phyloP scores from a whole-genome alignment of 495 filamentous ascomycete genomes.

The Penicillium macrosclerotiorum region DNA sequence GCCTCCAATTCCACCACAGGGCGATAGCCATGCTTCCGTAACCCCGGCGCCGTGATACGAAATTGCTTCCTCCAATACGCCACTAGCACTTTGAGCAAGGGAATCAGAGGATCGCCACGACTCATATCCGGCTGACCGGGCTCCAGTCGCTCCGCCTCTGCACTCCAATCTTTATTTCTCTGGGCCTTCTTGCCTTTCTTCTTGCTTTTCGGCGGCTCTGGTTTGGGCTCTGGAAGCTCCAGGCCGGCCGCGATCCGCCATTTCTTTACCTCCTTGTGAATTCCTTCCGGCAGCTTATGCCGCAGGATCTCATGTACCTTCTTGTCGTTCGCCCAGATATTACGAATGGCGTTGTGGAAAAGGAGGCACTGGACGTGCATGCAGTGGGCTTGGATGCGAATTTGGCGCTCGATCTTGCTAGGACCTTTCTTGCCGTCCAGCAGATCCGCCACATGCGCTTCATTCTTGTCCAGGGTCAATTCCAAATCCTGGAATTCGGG shows the following conservation, averaged over 20 bases:
- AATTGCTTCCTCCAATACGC: slow-evolving; percentile 90
- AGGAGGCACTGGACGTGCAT: slow-evolving; percentile 87
- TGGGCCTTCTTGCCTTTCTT: slow-evolving; percentile 46
- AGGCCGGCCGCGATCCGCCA: slow-evolving; percentile 70
- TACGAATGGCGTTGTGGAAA: slow-evolving; percentile 84
- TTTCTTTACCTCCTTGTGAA: slow-evolving; percentile 69
- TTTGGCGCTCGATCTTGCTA: slow-evolving; percentile 75
- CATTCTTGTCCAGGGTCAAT: slow-evolving; percentile 66
- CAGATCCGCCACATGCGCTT: slow-evolving; percentile 52
- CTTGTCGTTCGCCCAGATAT: slow-evolving; percentile 79
- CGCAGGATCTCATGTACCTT: slow-evolving; percentile 76
- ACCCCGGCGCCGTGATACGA: slow-evolving; percentile 67
- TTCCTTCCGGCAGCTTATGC: slow-evolving; percentile 61
- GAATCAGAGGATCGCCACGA: slow-evolving; percentile 76
- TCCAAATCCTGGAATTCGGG: slow-evolving; percentile 61
- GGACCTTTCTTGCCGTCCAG: slow-evolving; percentile 79
- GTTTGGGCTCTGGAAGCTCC: slow-evolving; percentile 38
- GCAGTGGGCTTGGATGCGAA: slow-evolving; percentile 75
- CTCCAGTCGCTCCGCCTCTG: slow-evolving; percentile 64
- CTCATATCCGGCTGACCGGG: slow-evolving; percentile 70
- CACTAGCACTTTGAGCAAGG: slow-evolving; percentile 70
- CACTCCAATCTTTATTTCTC: slow-evolving; percentile 64
- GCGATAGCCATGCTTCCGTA: slow-evolving; percentile 91
- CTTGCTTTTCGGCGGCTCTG: slow-evolving; percentile 31
- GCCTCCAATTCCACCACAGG: slow-evolving; percentile 63